These are phyloP conservation scores for Themeda triandra DNA, from an alignment of 176 grass and related monocot species.

Conservation along the genomic window DNA sequence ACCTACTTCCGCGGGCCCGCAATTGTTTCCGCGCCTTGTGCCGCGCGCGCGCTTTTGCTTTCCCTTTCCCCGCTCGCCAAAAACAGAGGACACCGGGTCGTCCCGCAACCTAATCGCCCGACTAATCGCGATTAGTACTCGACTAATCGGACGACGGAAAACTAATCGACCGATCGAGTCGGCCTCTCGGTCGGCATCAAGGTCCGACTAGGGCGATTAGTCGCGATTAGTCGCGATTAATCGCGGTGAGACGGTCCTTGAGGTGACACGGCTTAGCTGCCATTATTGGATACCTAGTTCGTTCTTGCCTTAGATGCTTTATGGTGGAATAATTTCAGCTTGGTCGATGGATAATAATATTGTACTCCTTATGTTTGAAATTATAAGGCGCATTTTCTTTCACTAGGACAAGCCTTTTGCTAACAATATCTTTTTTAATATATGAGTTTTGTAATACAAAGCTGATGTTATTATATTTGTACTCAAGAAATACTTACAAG, in stretches of 20 bases:
- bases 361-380: not conserved
- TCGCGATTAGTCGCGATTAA: too few relatives aligned
- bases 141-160: too few relatives aligned
- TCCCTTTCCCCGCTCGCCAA: too few relatives aligned
- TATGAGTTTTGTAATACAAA: not conserved
- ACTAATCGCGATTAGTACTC: too few relatives aligned
- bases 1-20: too few relatives aligned
- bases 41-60: too few relatives aligned
- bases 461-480: not conserved
- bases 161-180: too few relatives aligned
- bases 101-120: too few relatives aligned
- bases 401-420: not conserved
- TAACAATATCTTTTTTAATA: not conserved
- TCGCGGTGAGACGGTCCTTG: not conserved
- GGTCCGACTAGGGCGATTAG: too few relatives aligned
- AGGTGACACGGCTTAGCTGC: constrained; percentile 1
- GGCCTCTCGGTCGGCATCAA: too few relatives aligned
- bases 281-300: not conserved
- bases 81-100: too few relatives aligned
- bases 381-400: not conserved
- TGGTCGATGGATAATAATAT: not conserved
- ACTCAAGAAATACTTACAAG: not conserved
- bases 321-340: not conserved
- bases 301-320: constrained; percentile 1
- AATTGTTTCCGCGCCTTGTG: too few relatives aligned